Percentiles rank a stretch among this genome's conserved stretches.
These are phyloP conservation scores for Talaromyces amestolkiae DNA, from an alignment of 2,329 filamentous ascomycete species.

Conservation along the genomic window DNA sequence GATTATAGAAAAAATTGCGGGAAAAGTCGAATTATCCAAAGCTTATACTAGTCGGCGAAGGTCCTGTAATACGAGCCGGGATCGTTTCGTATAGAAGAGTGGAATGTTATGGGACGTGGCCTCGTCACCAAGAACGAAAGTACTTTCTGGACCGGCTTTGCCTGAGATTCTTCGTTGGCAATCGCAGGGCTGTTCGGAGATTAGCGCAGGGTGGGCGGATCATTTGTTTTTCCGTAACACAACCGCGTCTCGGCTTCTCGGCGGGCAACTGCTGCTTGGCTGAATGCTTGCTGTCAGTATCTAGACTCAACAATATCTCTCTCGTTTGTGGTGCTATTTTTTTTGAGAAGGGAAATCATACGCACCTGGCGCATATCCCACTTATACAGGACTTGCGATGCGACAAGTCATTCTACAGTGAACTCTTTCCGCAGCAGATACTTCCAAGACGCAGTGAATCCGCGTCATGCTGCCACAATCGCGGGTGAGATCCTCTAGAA, in stretches of 20 bases:
- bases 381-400: slow-evolving; percentile 9
- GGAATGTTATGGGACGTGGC: slow-evolving; percentile 7
- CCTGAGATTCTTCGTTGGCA: slow-evolving; percentile 13
- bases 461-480: slow-evolving; percentile 9
- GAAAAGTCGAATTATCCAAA: neutral
- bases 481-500: slow-evolving; percentile 1
- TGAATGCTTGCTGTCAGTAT: slow-evolving; percentile 11
- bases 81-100: neutral
- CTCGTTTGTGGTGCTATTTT: neutral
- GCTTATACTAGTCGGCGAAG: neutral
- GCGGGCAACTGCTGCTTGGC: neutral
- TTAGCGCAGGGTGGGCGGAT: slow-evolving; percentile 16
- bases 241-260: slow-evolving; percentile 4
- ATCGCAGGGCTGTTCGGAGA: slow-evolving; percentile 14
- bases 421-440: slow-evolving; percentile 7
- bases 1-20: slow-evolving; percentile 2
- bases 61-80: neutral
- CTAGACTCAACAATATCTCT: slow-evolving; percentile 2
- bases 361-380: slow-evolving; percentile 20
- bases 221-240: slow-evolving; percentile 18
- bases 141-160: slow-evolving; percentile 2
- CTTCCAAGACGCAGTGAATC: neutral
- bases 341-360: slow-evolving; percentile 15
- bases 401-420: slow-evolving; percentile 14
- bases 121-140: slow-evolving; percentile 9